A percentile compares a stretch with the other conserved stretches of the same genome.
These are phyloP conservation scores for Cenchrus americanus DNA, from an alignment of 176 grass and related monocot genomes.

Conservation along the genomic window DNA sequence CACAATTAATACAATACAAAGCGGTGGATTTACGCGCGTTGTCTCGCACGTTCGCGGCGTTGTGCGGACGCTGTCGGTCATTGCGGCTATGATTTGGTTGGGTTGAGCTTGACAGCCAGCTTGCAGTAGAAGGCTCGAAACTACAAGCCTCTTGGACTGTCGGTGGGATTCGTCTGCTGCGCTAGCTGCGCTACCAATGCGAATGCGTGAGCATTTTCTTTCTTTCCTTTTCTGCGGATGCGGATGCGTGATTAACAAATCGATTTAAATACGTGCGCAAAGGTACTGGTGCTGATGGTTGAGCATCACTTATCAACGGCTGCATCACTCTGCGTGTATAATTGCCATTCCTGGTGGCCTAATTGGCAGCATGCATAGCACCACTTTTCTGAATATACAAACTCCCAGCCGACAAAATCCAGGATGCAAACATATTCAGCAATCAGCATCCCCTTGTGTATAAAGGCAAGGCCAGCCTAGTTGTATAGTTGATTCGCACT, in stretches of 20 bases:
- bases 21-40: not conserved
- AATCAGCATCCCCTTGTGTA: not conserved
- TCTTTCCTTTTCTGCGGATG: not conserved
- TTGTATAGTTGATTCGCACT: not conserved
- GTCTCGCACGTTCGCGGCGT: conserved; percentile 11
- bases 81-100: not conserved
- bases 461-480: not conserved
- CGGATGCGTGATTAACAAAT: not conserved
- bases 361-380: not conserved
- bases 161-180: conserved; percentile 10
- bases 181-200: not conserved
- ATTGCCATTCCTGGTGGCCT: not conserved
- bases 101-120: conserved; percentile 34
- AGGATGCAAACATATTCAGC: not conserved
- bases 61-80: conserved; percentile 43
- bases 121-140: conserved; percentile 6
- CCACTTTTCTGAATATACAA: not conserved
- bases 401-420: conserved; percentile 29
- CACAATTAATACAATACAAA: not conserved
- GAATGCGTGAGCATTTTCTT: not conserved
- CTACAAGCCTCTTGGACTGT: not conserved
- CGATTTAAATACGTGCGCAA: not conserved
- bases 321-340: not conserved
- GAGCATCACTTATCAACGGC: not conserved
- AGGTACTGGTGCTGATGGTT: not conserved